Conservation (phyloP, 257 asterid genomes). For the Rauvolfia tetraphylla region DNA sequence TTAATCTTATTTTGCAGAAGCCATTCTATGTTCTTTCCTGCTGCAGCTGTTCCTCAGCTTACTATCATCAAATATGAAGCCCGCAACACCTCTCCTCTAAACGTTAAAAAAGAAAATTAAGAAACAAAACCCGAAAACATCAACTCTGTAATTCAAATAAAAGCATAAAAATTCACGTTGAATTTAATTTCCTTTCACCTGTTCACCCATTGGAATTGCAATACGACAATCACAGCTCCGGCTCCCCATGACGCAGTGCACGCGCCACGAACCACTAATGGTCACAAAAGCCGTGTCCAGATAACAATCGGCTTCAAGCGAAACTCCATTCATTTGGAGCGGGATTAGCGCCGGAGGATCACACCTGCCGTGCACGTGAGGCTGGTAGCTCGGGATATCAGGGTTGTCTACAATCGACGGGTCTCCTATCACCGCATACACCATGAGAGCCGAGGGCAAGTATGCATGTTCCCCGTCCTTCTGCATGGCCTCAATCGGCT, state of each 20-base stretch:
- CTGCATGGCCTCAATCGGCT: conserved; percentile 58
- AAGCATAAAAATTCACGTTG: background rate
- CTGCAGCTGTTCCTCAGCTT: background rate
- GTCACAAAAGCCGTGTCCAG: conserved; percentile 76
- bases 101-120: too few species aligned
- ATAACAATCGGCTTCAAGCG: conserved; percentile 59
- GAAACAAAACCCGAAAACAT: background rate
- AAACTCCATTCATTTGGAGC: conserved; percentile 73
- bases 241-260: conserved; percentile 91
- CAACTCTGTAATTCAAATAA: background rate
- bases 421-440: conserved; percentile 72
- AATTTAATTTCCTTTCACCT: conserved; percentile 36
- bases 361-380: conserved; percentile 92
- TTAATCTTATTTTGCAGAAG: background rate
- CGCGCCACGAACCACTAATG: conserved; percentile 73
- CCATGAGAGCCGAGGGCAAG: conserved; percentile 71
- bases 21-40: background rate
- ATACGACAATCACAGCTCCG: conserved; percentile 70
- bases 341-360: conserved; percentile 92
- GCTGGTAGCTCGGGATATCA: conserved; percentile 96
- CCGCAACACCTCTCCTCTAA: background rate
- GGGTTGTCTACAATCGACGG: conserved; percentile 91
- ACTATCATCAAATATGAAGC: background rate
- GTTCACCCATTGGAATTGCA: conserved; percentile 91
- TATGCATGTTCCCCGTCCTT: conserved; percentile 36